Evolutionary conservation across 495 filamentous ascomycete species (phyloP).

Genomic region (Podospora anserina): DNA sequence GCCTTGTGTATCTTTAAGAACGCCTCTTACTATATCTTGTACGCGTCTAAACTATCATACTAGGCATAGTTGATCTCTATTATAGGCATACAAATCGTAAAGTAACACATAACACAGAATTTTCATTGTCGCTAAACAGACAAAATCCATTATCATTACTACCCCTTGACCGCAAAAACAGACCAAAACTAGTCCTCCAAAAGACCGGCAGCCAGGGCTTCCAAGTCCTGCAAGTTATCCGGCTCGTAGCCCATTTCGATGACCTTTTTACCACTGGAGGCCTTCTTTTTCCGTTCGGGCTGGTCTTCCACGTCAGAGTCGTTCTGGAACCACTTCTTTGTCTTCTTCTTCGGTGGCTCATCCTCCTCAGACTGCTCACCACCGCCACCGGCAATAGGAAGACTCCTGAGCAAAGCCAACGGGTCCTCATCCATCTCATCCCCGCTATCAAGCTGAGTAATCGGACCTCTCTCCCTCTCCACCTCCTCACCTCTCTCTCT

Average conservation of each 20-base stretch:
- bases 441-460: slow-evolving; percentile 27
- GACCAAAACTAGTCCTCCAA: slow-evolving; percentile 51
- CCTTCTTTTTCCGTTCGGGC: slow-evolving; percentile 41
- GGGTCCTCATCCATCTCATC: slow-evolving; percentile 45
- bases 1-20: too few relatives aligned
- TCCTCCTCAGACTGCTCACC: slow-evolving; percentile 26
- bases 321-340: slow-evolving; percentile 49
- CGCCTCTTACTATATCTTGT: too few relatives aligned
- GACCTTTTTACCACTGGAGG: slow-evolving; percentile 43
- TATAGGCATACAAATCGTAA: slow-evolving; percentile 3
- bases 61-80: too few relatives aligned
- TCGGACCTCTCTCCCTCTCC: slow-evolving; percentile 33
- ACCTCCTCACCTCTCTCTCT: slow-evolving; percentile 60
- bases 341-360: slow-evolving; percentile 43
- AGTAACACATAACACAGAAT: not conserved
- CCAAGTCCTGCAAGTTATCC: slow-evolving; percentile 84
- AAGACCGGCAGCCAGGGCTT: slow-evolving; percentile 79
- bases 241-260: slow-evolving; percentile 61
- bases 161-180: not conserved
- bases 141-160: too few relatives aligned
- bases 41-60: too few relatives aligned
- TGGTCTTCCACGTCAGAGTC: slow-evolving; percentile 42
- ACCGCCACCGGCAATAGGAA: slow-evolving; percentile 46
- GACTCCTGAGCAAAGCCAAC: slow-evolving; percentile 47
- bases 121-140: too few relatives aligned